Evolutionary conservation across 2,329 filamentous ascomycete genomes (phyloP).

Genomic region (Alternaria gaisen): DNA sequence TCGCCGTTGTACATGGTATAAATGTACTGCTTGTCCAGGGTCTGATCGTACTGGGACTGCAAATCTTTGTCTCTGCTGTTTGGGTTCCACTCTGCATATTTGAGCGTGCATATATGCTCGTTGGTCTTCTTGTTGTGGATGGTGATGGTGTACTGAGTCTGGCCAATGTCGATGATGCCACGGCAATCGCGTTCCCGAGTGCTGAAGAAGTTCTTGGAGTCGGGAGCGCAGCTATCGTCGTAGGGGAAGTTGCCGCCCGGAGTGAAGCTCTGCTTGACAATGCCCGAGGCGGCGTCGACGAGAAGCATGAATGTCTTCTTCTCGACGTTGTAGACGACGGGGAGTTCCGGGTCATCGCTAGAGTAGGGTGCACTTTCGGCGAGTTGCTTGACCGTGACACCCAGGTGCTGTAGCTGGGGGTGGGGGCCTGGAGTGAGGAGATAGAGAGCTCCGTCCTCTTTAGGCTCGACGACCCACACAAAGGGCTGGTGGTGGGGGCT

Average conservation of each 20-base stretch:
- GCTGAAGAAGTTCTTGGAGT: conserved; percentile 64
- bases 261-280: conserved; percentile 84
- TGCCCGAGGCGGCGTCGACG: conserved; percentile 85
- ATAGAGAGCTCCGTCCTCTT: conserved; percentile 84
- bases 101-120: conserved; percentile 84
- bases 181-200: conserved; percentile 70
- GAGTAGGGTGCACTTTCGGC: conserved; percentile 85
- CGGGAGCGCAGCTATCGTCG: conserved; percentile 77
- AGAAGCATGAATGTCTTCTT: conserved; percentile 92
- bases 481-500: conserved; percentile 76
- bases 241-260: conserved; percentile 74
- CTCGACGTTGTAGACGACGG: conserved; percentile 87
- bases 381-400: conserved; percentile 82
- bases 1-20: conserved; percentile 86
- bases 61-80: conserved; percentile 92
- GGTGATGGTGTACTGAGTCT: conserved; percentile 87
- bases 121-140: conserved; percentile 80
- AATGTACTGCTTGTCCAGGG: conserved; percentile 88
- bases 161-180: conserved; percentile 79
- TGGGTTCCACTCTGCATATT: conserved; percentile 92
- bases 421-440: conserved; percentile 77
- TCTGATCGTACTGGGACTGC: conserved; percentile 78
- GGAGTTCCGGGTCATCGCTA: conserved; percentile 69
- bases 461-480: conserved; percentile 95
- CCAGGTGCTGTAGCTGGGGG: conserved; percentile 70